Evolutionary conservation across 2,329 filamentous ascomycete genomes (phyloP).

Genomic region (Pseudogymnoascus sp.): DNA sequence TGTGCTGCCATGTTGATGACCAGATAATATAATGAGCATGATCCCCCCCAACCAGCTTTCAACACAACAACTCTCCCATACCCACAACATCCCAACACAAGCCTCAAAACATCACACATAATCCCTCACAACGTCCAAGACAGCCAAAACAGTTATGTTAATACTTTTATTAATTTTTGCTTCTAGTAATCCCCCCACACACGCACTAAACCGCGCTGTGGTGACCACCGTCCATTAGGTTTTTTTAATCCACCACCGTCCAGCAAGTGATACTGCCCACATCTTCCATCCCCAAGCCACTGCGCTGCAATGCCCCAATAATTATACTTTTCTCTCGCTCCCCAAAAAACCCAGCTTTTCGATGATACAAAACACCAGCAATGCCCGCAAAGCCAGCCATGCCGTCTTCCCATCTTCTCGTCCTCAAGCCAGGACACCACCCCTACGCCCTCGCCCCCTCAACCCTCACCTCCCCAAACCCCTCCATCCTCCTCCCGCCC

Average conservation of each 20-base stretch:
- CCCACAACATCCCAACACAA: not conserved
- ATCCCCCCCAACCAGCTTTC: not conserved
- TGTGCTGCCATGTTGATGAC: not conserved
- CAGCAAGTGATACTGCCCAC: slow-evolving; percentile 1
- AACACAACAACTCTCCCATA: not conserved
- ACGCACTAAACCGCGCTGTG: not conserved
- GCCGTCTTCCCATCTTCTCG: not conserved
- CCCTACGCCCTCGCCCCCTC: not conserved
- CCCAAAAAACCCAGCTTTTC: not conserved
- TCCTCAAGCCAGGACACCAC: no score
- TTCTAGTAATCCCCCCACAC: not conserved
- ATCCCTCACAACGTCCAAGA: not conserved
- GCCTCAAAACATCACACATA: not conserved
- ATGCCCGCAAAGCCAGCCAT: not conserved
- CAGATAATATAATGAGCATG: not conserved
- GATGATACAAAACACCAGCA: not conserved
- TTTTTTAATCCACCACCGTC: not conserved
- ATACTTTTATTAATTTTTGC: not conserved
- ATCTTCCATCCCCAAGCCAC: not conserved
- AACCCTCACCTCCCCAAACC: not conserved
- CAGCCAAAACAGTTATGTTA: not conserved
- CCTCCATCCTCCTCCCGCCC: slow-evolving; percentile 18
- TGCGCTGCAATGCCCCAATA: not conserved
- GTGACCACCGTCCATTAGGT: not conserved
- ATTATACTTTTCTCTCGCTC: not conserved